Conservation (phyloP, 129 eudicot genomes). For the Arctium lappa region DNA sequence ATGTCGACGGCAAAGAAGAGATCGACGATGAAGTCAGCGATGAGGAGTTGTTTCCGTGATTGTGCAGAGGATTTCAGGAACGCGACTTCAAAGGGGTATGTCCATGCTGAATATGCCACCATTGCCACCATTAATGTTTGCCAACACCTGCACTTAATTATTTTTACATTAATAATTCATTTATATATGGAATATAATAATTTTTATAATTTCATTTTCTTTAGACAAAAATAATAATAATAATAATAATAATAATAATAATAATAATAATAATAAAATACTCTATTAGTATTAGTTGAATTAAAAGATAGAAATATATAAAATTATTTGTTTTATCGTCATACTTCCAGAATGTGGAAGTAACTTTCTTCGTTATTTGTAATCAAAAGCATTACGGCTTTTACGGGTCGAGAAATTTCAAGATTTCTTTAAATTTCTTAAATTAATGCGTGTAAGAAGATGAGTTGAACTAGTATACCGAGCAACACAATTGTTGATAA, state of each 20-base stretch:
- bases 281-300: no score
- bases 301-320: no score
- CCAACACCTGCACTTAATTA: slow-evolving; percentile 63
- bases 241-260: no score
- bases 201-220: no score
- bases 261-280: no score
- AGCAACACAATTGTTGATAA: not conserved
- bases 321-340: not conserved
- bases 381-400: not conserved
- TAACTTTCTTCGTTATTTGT: not conserved
- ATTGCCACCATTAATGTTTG: slow-evolving; percentile 76
- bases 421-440: not conserved
- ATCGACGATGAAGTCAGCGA: slow-evolving; percentile 68
- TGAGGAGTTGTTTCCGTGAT: slow-evolving; percentile 37
- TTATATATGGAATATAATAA: no score
- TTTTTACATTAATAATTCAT: not conserved
- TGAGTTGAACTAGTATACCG: not conserved
- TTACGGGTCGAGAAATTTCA: not conserved
- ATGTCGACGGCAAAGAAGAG: slow-evolving; percentile 75
- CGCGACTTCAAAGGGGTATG: slow-evolving; percentile 79
- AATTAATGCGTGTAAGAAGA: no score
- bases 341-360: not conserved
- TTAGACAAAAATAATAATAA: no score
- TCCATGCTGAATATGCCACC: slow-evolving; percentile 86
- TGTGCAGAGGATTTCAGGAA: slow-evolving; percentile 47